These are phyloP conservation scores for Cucurbita argyrosperma DNA, from an alignment of 306 rosid species.

Conservation along the genomic window DNA sequence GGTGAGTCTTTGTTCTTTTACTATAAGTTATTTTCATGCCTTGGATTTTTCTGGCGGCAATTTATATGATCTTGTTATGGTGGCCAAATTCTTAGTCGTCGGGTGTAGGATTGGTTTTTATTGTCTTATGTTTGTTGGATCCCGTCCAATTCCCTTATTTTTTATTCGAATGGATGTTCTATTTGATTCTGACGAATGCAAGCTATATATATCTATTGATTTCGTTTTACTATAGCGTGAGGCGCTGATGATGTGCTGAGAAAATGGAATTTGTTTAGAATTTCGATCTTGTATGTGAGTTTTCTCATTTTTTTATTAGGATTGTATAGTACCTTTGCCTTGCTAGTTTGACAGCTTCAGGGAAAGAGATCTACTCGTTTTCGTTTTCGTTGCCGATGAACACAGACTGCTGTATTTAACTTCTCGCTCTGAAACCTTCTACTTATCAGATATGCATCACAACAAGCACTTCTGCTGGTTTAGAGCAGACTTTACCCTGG, in stretches of 20 bases:
- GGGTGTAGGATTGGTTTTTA: neutral
- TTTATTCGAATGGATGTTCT: neutral
- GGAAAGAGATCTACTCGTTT: neutral
- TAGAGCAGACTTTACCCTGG: constrained; percentile 92
- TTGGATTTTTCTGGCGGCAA: neutral
- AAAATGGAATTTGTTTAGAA: neutral
- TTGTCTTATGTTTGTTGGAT: neutral
- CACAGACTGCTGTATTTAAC: neutral
- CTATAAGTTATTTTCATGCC: neutral
- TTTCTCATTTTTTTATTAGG: neutral
- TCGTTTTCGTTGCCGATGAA: neutral
- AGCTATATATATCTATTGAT: neutral
- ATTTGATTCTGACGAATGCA: neutral
- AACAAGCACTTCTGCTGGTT: constrained; percentile 73
- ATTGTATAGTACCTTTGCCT: neutral
- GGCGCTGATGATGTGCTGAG: neutral
- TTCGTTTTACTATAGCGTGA: neutral
- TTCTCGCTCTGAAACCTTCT: neutral
- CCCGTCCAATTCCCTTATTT: neutral
- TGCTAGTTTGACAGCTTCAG: neutral
- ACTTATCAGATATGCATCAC: constrained; percentile 48
- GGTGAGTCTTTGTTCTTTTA: constrained; percentile 16
- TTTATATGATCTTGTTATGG: neutral
- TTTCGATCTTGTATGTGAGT: neutral
- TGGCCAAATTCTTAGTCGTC: neutral